Base-by-base conservation (phyloP, 1,139 yeast species). In the Scheffersomyces stambukii region DNA sequence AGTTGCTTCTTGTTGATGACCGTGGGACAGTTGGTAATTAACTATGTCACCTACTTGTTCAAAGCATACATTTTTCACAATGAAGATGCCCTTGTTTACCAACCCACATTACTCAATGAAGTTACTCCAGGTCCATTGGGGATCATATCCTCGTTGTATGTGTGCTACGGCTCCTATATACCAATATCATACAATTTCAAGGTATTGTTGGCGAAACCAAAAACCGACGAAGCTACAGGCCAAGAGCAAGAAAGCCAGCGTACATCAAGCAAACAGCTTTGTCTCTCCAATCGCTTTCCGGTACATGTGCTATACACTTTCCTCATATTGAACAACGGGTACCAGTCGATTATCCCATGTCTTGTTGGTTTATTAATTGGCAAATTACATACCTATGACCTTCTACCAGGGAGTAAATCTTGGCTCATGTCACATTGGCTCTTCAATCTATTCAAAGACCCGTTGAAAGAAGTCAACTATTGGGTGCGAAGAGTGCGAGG, bases 141-240 rank as follows among this genome's bases (percentile, higher is more conserved):
- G 0, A 45, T 81, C 1, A 27, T 81, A 6, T 74, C 81, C 31
- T 77, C 82, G 2, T 50, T 81, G 21, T 60, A 80, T 33, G 70
- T 76, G 13, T 71, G 79, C 31, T 78, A 74, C 49, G 72, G 73
- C 23, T 57, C 63, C 9, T 58, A 61, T 36, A 72, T 81, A 3
- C 94, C 94, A 0, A 62, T 70, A 1, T 66, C 74, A 10, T 82
- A 79, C 53, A 64, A 64, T 43, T 77, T 81, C 52, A 74, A 72
- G 41, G 52, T 80, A 13, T 47, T 61, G 21, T 42, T 71, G 33
- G 30, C 49, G 8, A 49, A 50, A 23, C 62, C 65, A 2, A 14
- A n/a, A 19, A 32, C 30, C 19, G 31, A 33, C n/a, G 38, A 31
- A 3, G 21, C 22, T 8, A 13, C 15, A 16, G 17, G 13, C 16